Base-by-base conservation (phyloP, 164 flowering plant genomes). In the Sedum album region DNA sequence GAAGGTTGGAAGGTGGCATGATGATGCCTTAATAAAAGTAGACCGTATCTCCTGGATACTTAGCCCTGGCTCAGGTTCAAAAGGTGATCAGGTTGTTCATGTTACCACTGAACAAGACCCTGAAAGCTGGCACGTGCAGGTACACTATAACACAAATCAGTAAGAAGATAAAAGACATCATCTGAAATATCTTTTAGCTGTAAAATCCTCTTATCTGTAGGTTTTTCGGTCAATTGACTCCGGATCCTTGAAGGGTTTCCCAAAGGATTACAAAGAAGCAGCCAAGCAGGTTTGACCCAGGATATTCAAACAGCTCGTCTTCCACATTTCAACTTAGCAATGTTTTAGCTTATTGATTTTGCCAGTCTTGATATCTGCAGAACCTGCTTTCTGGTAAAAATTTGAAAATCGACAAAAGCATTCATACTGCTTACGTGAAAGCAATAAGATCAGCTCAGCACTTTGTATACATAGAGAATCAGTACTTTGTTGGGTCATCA, bases 401-500 rank as follows among this genome's bases (percentile, higher is more conserved):
- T 72, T 38, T 89, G 81, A 81, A 79, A 72, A 78, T 89, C 35
- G 96, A 91, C 66, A 86, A 71, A 73, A 91, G 96, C 75, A 89
- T 88, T 48, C 93, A 91, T 68, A 70, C 71, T 55, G 97, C 94
- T 31, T 91, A 91, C 76, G 83, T 91, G 72, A 76, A 86, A 68
- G 96, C 94, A 64, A 91, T 91, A 64, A 79, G 97, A 83, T 80
- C 90, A 21, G 96, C 97, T 0, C 90, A 89, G 42, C 89, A 83
- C 61, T 91, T 91, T 66, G 80, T 91, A 42, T 91, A 89, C 79
- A 91, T 91, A 62, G 97, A 91, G 81, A 91, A 91, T 71, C 96
- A 91, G 80, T 91, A 91, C 73, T 91, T 91, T 73, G 68, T 91
- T 64, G 97, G 96, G 60, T 89, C 96, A 60, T 89, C 97, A 28